Conservation (phyloP, 345 rosid genomes). For the Eucalyptus victrix region DNA sequence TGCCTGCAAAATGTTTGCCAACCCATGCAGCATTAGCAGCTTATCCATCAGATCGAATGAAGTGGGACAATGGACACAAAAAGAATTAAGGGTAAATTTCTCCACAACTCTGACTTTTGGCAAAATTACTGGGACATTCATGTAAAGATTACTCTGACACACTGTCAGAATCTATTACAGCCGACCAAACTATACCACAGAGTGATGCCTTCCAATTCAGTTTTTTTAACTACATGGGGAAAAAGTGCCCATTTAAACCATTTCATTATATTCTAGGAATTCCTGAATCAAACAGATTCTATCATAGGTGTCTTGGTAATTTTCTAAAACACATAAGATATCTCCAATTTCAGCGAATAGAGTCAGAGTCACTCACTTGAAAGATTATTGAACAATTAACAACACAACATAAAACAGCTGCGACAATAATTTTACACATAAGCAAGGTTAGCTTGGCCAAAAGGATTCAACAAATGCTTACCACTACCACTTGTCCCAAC, state of each 20-base stretch:
- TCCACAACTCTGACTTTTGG: neutral
- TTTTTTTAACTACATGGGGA: neutral
- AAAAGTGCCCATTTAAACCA: neutral
- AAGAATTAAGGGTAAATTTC: neutral
- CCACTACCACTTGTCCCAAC: constrained; percentile 99
- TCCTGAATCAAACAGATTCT: neutral
- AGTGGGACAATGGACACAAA: neutral
- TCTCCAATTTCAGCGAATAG: neutral
- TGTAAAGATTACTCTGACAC: neutral
- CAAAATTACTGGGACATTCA: neutral
- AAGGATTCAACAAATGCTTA: constrained; percentile 11
- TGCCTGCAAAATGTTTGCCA: constrained; percentile 42
- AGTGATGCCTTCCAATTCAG: neutral
- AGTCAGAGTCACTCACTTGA: neutral
- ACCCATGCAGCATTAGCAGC: neutral
- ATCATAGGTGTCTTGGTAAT: neutral
- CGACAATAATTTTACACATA: neutral
- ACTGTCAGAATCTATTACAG: neutral
- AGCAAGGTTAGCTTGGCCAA: neutral
- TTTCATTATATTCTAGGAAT: neutral
- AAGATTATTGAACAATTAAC: neutral
- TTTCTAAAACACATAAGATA: neutral
- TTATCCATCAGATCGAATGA: neutral
- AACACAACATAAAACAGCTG: neutral
- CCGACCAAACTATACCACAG: neutral